Percentiles rank a stretch among this genome's conserved stretches.
These are phyloP conservation scores for Trichosanthes cucumerina DNA, from an alignment of 306 rosid genomes.

Conservation along the genomic window DNA sequence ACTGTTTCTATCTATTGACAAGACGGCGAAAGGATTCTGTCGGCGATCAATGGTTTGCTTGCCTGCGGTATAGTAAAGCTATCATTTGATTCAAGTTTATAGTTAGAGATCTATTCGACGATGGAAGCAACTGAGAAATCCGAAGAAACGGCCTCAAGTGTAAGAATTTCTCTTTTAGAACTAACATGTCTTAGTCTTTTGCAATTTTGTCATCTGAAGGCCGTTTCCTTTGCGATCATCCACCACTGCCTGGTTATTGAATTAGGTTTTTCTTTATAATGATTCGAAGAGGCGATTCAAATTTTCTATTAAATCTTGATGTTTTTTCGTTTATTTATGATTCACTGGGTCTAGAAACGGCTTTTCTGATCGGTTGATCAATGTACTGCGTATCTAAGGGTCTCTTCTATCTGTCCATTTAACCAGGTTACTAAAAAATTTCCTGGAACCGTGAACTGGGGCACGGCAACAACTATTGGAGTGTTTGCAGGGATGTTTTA, in stretches of 20 bases:
- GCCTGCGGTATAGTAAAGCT: background rate
- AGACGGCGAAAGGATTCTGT: background rate
- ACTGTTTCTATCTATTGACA: background rate
- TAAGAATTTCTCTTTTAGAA: slow-evolving; percentile 8
- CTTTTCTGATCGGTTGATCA: background rate
- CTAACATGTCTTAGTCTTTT: background rate
- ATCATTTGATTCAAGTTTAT: background rate
- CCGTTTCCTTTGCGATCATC: background rate
- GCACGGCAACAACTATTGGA: slow-evolving; percentile 74
- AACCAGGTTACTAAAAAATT: slow-evolving; percentile 45
- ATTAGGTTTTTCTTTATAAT: background rate
- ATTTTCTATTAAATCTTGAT: background rate
- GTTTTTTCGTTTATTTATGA: background rate
- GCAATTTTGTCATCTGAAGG: background rate
- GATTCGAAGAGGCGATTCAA: background rate
- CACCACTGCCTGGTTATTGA: background rate
- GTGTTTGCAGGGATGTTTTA: slow-evolving; percentile 88
- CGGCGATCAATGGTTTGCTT: background rate
- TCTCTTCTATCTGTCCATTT: background rate
- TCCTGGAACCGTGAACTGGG: slow-evolving; percentile 78
- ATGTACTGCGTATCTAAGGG: background rate
- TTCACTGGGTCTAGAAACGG: background rate
- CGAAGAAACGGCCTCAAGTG: slow-evolving; percentile 26
- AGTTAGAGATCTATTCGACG: slow-evolving; percentile 1
- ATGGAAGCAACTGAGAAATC: slow-evolving; percentile 35